Conservation (phyloP, 805 yeast genomes). For the Schwanniomyces polymorphus region DNA sequence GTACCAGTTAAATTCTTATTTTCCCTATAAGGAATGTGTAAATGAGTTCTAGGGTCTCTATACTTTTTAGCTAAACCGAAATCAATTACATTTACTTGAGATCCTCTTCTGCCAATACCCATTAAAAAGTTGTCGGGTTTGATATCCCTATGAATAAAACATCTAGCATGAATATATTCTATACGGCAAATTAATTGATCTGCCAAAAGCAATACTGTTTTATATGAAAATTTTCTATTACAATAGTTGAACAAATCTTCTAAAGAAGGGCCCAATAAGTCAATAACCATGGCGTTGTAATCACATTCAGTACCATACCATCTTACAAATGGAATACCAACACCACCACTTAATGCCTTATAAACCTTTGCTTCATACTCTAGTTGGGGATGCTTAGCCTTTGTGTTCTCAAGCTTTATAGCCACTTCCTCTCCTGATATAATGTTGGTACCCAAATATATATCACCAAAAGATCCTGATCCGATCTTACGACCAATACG, state of each 20-base stretch:
- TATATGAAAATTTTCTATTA: conserved; percentile 87
- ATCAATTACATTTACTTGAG: conserved; percentile 91
- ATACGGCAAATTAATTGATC: conserved; percentile 93
- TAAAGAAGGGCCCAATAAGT: conserved; percentile 89
- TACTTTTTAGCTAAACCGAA: conserved; percentile 92
- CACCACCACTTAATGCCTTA: conserved; percentile 92
- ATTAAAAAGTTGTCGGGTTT: conserved; percentile 81
- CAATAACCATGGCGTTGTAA: conserved; percentile 96
- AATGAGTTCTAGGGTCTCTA: conserved; percentile 90
- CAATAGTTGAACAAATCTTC: conserved; percentile 97
- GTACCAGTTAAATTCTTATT: conserved; percentile 97
- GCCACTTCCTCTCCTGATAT: conserved; percentile 98
- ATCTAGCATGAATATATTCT: conserved; percentile 93
- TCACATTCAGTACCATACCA: conserved; percentile 95
- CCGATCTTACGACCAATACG: conserved; percentile 95
- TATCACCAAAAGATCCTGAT: conserved; percentile 96
- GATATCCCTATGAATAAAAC: conserved; percentile 83
- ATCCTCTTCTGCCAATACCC: conserved; percentile 94
- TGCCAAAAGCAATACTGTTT: conserved; percentile 89
- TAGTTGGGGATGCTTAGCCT: conserved; percentile 94
- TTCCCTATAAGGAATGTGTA: conserved; percentile 95
- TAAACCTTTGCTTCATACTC: conserved; percentile 97
- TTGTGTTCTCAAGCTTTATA: conserved; percentile 84
- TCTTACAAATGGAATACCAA: conserved; percentile 94
- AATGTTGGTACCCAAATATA: conserved; percentile 88